A percentile compares a stretch with the other conserved stretches of the same genome.
phyloP scores from a whole-genome alignment of 805 yeast species.

The Tetrapisispora fleetii region DNA sequence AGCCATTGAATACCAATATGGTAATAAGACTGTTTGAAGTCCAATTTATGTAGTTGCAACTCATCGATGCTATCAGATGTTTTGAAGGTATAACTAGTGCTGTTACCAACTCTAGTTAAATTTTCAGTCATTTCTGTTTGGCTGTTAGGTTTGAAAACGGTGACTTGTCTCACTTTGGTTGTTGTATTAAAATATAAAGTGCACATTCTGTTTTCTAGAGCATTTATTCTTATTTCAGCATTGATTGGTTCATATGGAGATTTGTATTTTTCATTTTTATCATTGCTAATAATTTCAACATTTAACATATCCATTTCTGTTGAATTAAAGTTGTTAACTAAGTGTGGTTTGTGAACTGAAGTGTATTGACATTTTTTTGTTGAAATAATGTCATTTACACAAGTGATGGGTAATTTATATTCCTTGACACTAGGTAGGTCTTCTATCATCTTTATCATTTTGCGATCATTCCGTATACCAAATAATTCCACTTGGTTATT shows the following conservation, averaged over 20 bases:
- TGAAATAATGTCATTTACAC: conserved; percentile 36
- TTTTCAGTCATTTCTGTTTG: conserved; percentile 14
- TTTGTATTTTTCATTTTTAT: conserved; percentile 34
- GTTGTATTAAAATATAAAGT: conserved; percentile 47
- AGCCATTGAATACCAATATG: conserved; percentile 69
- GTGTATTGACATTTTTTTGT: conserved; percentile 44
- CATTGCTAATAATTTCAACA: conserved; percentile 42
- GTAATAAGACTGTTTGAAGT: conserved; percentile 44
- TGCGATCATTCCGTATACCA: conserved; percentile 8
- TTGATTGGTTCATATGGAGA: conserved; percentile 55
- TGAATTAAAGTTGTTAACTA: conserved; percentile 26
- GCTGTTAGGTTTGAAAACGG: conserved; percentile 34
- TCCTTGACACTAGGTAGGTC: conserved; percentile 59
- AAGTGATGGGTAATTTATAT: conserved; percentile 23
- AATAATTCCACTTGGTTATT: conserved; percentile 25
- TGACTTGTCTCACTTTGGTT: conserved; percentile 53
- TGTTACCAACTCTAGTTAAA: neutral
- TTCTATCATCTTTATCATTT: conserved; percentile 34
- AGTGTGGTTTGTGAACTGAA: conserved; percentile 22
- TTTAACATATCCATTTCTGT: conserved; percentile 35
- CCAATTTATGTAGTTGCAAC: conserved; percentile 53
- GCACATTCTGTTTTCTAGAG: conserved; percentile 56
- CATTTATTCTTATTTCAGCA: conserved; percentile 51
- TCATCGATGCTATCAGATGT: conserved; percentile 53
- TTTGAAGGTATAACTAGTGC: conserved; percentile 31